Evolutionary conservation across 2,329 filamentous ascomycete genomes (phyloP).

Genomic region (Microsporum ferrugineum): DNA sequence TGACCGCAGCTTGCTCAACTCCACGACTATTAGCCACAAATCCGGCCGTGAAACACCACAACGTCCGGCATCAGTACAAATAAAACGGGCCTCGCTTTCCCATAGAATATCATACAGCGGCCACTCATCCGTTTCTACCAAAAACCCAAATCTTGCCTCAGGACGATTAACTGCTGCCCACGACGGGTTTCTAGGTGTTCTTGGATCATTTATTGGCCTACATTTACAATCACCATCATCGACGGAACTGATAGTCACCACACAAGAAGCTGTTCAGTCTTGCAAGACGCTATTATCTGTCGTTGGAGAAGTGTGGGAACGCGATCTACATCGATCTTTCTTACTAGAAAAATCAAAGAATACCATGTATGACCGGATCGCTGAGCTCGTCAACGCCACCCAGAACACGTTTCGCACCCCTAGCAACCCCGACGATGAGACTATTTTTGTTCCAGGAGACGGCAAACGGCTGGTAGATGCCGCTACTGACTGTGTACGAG

Average conservation of each 20-base stretch:
- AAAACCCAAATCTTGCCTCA: conserved; percentile 65
- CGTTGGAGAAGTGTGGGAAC: conserved; percentile 69
- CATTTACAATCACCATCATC: conserved; percentile 88
- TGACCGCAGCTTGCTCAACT: conserved; percentile 2
- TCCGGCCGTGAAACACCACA: conserved; percentile 13
- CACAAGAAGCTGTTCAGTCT: conserved; percentile 70
- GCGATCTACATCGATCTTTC: conserved; percentile 57
- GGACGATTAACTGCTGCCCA: conserved; percentile 69
- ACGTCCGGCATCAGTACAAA: conserved; percentile 26
- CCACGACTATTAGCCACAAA: conserved; percentile 15
- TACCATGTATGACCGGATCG: conserved; percentile 67
- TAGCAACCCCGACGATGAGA: conserved; percentile 57
- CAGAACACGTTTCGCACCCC: conserved; percentile 63
- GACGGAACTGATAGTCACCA: conserved; percentile 67
- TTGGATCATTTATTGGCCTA: conserved; percentile 87
- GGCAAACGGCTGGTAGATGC: conserved; percentile 63
- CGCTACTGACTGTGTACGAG: conserved; percentile 77
- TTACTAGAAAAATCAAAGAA: conserved; percentile 58
- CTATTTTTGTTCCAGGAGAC: conserved; percentile 69
- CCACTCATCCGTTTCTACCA: conserved; percentile 47
- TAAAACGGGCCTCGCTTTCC: conserved; percentile 44
- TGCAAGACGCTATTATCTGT: conserved; percentile 69
- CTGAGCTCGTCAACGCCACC: conserved; percentile 68
- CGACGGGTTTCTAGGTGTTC: conserved; percentile 77
- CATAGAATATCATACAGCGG: conserved; percentile 70